Base-by-base conservation (phyloP, 495 filamentous ascomycete genomes). In the Ascodesmis nigricans region DNA sequence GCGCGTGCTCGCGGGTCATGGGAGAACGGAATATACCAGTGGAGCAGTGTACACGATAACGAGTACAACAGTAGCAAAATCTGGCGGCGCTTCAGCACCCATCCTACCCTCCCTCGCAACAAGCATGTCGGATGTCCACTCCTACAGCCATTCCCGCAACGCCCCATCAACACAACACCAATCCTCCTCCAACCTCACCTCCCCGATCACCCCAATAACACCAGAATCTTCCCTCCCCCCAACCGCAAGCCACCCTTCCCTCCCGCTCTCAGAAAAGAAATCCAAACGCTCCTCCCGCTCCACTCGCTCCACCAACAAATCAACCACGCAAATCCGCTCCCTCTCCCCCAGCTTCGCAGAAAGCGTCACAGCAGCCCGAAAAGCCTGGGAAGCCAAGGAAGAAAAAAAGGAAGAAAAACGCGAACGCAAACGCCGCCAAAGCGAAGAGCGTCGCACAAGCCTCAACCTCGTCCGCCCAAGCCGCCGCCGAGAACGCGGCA, bases 341-440 rank as follows among this genome's bases (percentile, higher is more conserved):
- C 27, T 48, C 23, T 51, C 49, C 7, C 49, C 49, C 21, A 27
- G 37, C 21, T 52, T 51, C 33, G 48, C 35, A 29, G 48, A 44
- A 8, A 44, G 43, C 15, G 48, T 52, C 17, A 41, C 40, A 19
- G 48, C 48, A n/a, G 49, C 48, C 7, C 40, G 49, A 5, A 30
- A 52, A 8, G 48, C 48, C 8, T 52, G 49, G 49, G 49, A 52
- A 21, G 44, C 44, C 9, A 52, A 52, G 44, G 47, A 52, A 21
- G 49, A 52, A 28, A 51, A 47, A 29, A 52, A 52, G 23, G 49
- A 52, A 31, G 48, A 52, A 32, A 52, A 52, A 38, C 29, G 48
- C 25, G 49, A 52, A 35, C 35, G 45, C 21, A 52, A 52, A 24
- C 29, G 42, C 16, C 41, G 49, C 43, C 10, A 48, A 52, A 16